phyloP scores from a whole-genome alignment of 176 grass and related monocot species.

The Puccinellia tenuiflora region DNA sequence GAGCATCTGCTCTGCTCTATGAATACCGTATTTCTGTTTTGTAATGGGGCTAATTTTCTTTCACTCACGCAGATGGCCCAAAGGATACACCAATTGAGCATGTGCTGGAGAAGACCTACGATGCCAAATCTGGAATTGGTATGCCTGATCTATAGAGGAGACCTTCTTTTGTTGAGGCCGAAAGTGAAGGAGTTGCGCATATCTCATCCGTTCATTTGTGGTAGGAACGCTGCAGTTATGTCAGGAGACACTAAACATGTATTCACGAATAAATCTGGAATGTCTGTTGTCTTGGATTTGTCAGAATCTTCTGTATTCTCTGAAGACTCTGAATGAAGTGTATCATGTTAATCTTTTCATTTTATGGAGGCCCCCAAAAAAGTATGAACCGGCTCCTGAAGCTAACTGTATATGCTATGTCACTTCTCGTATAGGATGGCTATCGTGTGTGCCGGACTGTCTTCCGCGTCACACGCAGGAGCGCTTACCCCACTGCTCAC shows the following conservation, averaged over 20 bases:
- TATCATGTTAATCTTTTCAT: background rate
- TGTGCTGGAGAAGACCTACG: slow-evolving; percentile 78
- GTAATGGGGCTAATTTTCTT: background rate
- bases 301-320: background rate
- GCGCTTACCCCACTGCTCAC: no score
- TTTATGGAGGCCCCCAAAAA: background rate
- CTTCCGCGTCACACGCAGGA: no score
- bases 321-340: background rate
- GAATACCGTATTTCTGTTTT: background rate
- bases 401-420: no score
- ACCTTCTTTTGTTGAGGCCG: background rate
- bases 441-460: no score
- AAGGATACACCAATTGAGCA: slow-evolving; percentile 85
- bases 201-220: background rate
- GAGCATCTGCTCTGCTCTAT: background rate
- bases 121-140: slow-evolving; percentile 87
- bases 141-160: slow-evolving; percentile 84
- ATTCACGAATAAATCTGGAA: background rate
- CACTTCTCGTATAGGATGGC: no score
- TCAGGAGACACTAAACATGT: background rate
- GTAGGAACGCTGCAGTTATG: background rate
- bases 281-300: background rate
- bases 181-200: background rate
- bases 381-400: no score
- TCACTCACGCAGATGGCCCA: slow-evolving; percentile 45